Evolutionary conservation across 2,329 filamentous ascomycete genomes (phyloP).

Genomic region (Fusarium odoratissimum): DNA sequence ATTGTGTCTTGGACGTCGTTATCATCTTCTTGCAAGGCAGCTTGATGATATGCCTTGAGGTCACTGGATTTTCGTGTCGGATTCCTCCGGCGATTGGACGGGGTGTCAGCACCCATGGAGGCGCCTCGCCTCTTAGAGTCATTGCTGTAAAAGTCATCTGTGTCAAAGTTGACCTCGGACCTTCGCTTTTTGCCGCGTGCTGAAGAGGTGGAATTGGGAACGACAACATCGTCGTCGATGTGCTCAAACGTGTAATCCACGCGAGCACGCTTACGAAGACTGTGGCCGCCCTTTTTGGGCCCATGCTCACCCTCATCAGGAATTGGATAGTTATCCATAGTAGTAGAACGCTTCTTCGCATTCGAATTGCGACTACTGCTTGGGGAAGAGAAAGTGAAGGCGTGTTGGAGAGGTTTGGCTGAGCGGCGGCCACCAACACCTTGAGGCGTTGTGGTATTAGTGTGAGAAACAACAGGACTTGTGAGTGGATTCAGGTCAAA

Average conservation of each 20-base stretch:
- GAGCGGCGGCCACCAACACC: conserved; percentile 47
- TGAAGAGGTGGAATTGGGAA: conserved; percentile 51
- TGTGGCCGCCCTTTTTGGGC: conserved; percentile 69
- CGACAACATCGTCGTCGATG: conserved; percentile 59
- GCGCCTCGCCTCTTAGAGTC: conserved; percentile 52
- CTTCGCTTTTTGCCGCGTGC: conserved; percentile 53
- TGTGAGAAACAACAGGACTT: conserved; percentile 49
- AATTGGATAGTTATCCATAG: conserved; percentile 54
- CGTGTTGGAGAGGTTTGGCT: conserved; percentile 51
- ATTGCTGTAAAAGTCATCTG: conserved; percentile 47
- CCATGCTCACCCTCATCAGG: conserved; percentile 61
- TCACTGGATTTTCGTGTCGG: conserved; percentile 54
- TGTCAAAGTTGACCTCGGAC: conserved; percentile 50
- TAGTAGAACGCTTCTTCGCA: conserved; percentile 58
- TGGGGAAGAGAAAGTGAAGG: conserved; percentile 54
- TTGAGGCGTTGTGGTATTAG: conserved; percentile 50
- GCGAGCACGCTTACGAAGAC: conserved; percentile 66
- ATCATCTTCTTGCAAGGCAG: conserved; percentile 52
- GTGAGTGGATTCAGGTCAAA: conserved; percentile 48
- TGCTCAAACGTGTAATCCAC: conserved; percentile 69
- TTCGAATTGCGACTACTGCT: conserved; percentile 45
- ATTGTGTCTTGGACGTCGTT: conserved; percentile 68
- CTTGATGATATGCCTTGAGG: conserved; percentile 47
- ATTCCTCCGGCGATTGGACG: conserved; percentile 54
- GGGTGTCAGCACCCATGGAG: conserved; percentile 51